A percentile compares a stretch with the other conserved stretches of the same genome.
These are phyloP conservation scores for Glaciozyma antarctica DNA, from an alignment of 768 basidiomycete genomes.

Conservation along the genomic window DNA sequence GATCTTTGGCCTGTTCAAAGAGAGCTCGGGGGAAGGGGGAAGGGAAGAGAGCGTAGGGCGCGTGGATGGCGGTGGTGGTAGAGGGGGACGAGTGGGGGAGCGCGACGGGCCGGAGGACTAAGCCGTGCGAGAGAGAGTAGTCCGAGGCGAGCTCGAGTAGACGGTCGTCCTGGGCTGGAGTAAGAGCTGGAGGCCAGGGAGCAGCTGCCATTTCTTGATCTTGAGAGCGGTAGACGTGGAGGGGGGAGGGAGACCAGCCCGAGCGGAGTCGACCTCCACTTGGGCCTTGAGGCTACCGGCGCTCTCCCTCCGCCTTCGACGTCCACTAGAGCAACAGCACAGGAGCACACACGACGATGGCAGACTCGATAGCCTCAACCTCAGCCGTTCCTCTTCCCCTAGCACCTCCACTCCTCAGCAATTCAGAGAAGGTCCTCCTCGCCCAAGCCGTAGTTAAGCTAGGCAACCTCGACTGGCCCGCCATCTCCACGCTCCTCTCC, in stretches of 20 bases:
- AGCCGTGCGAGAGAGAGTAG: slow-evolving; percentile 72
- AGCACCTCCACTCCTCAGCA: neutral
- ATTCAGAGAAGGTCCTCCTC: slow-evolving; percentile 12
- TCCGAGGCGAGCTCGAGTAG: slow-evolving; percentile 45
- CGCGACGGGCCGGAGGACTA: slow-evolving; percentile 61
- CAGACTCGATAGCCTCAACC: slow-evolving; percentile 1
- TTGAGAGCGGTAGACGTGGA: neutral
- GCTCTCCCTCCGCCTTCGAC: too few relatives aligned
- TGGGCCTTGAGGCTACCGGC: too few relatives aligned
- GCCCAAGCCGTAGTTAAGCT: slow-evolving; percentile 14
- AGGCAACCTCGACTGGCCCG: slow-evolving; percentile 10
- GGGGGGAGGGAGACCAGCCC: neutral
- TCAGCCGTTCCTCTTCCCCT: slow-evolving; percentile 1
- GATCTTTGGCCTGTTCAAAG: slow-evolving; percentile 54
- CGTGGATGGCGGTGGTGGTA: slow-evolving; percentile 72
- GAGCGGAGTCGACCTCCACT: neutral
- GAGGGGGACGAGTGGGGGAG: slow-evolving; percentile 42
- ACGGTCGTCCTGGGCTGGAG: neutral
- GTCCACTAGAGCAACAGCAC: too few relatives aligned
- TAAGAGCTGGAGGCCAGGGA: slow-evolving; percentile 10
- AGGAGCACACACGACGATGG: neutral
- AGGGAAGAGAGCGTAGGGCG: slow-evolving; percentile 79
- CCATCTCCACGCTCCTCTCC: neutral
- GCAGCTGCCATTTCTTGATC: too few relatives aligned
- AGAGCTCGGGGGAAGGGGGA: slow-evolving; percentile 68